Conservation (phyloP, 257 asterid genomes). For the Nicotiana obtusifolia region DNA sequence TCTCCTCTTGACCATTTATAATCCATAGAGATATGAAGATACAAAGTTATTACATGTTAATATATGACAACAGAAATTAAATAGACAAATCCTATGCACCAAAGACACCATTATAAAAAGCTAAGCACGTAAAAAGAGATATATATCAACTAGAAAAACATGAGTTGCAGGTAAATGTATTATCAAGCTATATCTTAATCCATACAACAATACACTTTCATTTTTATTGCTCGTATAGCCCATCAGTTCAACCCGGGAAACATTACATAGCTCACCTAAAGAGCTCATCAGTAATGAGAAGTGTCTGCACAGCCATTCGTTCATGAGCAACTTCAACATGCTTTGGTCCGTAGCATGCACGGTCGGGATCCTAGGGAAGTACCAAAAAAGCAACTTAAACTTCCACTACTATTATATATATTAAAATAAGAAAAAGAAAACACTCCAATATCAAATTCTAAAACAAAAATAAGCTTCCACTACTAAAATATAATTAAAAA, state of each 20-base stretch:
- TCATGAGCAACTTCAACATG: conserved; percentile 99
- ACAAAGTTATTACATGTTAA: not conserved
- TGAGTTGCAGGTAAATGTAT: not conserved
- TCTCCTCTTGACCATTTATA: not conserved
- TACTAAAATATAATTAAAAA: not conserved
- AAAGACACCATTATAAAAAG: not conserved
- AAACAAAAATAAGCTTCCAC: not conserved
- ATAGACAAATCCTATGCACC: not conserved
- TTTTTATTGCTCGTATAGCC: not conserved
- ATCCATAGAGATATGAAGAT: not conserved
- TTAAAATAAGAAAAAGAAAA: no score
- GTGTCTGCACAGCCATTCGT: conserved; percentile 90
- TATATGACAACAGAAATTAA: not conserved
- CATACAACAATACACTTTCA: not conserved
- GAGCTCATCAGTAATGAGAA: conserved; percentile 89
- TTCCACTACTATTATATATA: not conserved
- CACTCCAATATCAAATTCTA: no score
- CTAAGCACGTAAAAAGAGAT: not conserved
- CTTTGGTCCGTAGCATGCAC: conserved; percentile 96
- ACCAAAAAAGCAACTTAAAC: conserved; percentile 9
- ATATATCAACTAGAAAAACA: not conserved
- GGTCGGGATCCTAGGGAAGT: conserved; percentile 64
- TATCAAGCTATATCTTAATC: not conserved
- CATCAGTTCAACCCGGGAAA: not conserved
- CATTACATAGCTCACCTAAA: conserved; percentile 52